These are phyloP conservation scores for Colletotrichum lupini DNA, from an alignment of 2,329 filamentous ascomycete genomes.

Conservation along the genomic window DNA sequence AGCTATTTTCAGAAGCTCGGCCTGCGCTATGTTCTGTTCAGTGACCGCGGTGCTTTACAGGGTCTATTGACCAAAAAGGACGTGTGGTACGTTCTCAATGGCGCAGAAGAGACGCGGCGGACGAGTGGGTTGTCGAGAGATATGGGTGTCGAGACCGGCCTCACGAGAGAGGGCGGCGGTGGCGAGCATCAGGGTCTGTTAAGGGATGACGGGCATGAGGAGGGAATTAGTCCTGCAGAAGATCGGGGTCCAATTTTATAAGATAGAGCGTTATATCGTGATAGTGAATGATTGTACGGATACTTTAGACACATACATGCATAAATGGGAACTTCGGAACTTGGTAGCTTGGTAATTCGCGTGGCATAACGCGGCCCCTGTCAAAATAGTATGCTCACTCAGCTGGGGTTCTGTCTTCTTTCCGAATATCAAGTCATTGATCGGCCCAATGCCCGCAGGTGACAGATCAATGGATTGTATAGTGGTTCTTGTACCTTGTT, in stretches of 20 bases:
- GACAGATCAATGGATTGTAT: too few species aligned
- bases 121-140: slow-evolving; percentile 44
- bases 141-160: slow-evolving; percentile 46
- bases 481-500: too few species aligned
- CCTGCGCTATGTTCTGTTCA: slow-evolving; percentile 88
- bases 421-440: too few species aligned
- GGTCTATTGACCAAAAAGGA: slow-evolving; percentile 97
- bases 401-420: too few species aligned
- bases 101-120: slow-evolving; percentile 71
- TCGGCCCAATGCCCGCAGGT: too few species aligned
- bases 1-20: slow-evolving; percentile 96
- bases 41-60: slow-evolving; percentile 82
- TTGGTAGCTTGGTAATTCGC: not conserved
- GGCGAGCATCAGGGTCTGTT: slow-evolving; percentile 58
- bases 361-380: not conserved
- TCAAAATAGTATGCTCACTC: too few species aligned
- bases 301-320: not conserved
- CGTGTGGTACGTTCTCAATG: slow-evolving; percentile 92
- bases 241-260: slow-evolving; percentile 34
- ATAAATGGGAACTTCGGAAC: slow-evolving; percentile 4
- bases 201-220: slow-evolving; percentile 48
- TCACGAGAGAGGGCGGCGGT: slow-evolving; percentile 50
- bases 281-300: not conserved
- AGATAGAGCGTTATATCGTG: slow-evolving; percentile 7
- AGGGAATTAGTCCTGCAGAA: slow-evolving; percentile 40